phyloP scores from a whole-genome alignment of 1,139 yeast species.

The Scheffersomyces quercinus region DNA sequence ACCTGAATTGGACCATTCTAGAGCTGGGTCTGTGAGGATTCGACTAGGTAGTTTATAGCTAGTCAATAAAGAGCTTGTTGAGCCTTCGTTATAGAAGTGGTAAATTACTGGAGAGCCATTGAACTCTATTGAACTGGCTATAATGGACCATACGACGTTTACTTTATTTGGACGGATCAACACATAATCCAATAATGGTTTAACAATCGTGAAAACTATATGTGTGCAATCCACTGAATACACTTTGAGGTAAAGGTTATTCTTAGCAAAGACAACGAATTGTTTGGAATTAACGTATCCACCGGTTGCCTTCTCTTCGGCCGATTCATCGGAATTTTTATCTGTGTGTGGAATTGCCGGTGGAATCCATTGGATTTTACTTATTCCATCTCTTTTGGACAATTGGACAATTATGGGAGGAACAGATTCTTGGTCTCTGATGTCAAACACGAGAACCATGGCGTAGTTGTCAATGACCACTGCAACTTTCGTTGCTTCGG shows the following conservation, averaged over 20 bases:
- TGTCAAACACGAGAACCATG: constrained; percentile 26
- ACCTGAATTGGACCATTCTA: constrained; percentile 37
- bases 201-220: constrained; percentile 31
- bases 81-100: constrained; percentile 39
- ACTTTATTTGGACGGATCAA: constrained; percentile 18
- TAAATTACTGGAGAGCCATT: constrained; percentile 24
- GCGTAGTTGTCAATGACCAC: constrained; percentile 22
- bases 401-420: constrained; percentile 35
- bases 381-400: constrained; percentile 30
- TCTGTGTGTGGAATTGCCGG: constrained; percentile 13
- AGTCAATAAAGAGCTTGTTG: constrained; percentile 27
- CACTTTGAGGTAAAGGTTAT: constrained; percentile 29
- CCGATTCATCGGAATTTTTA: constrained; percentile 1
- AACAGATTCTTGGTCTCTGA: constrained; percentile 12
- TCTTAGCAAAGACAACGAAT: constrained; percentile 31
- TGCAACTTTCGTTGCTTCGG: constrained; percentile 26
- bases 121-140: constrained; percentile 15
- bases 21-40: constrained; percentile 17
- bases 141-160: constrained; percentile 31
- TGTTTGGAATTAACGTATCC: constrained; percentile 38
- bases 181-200: constrained; percentile 23
- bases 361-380: constrained; percentile 36
- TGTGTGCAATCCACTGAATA: constrained; percentile 43
- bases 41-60: constrained; percentile 21
- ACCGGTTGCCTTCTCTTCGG: constrained; percentile 15